These are phyloP conservation scores for Aspergillus ibericus DNA, from an alignment of 2,329 filamentous ascomycete species.

Conservation along the genomic window DNA sequence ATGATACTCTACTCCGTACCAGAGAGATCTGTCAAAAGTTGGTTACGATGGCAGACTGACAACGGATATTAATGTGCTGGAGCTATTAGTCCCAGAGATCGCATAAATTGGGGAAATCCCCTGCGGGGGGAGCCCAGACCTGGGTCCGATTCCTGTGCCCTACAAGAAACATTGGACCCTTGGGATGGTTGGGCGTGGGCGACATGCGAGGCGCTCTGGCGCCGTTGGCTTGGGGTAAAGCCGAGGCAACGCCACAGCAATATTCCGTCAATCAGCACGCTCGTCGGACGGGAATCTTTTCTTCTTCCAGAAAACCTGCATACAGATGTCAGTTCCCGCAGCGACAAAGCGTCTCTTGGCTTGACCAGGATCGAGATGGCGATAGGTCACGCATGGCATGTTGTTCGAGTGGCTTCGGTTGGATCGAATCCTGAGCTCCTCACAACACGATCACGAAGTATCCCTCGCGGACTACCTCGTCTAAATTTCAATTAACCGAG, in stretches of 20 bases:
- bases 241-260: constrained; percentile 16
- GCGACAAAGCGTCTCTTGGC: constrained; percentile 10
- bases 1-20: neutral
- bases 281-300: constrained; percentile 1
- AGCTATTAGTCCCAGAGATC: constrained; percentile 9
- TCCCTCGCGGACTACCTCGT: neutral
- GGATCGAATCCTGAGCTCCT: neutral
- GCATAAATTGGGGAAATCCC: constrained; percentile 32
- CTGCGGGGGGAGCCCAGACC: constrained; percentile 28
- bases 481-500: constrained; percentile 2
- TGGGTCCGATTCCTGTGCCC: neutral
- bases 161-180: constrained; percentile 2
- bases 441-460: neutral
- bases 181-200: neutral
- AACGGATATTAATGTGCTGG: constrained; percentile 20
- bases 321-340: constrained; percentile 12
- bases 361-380: neutral
- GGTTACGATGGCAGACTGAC: constrained; percentile 11
- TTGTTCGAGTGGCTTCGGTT: constrained; percentile 3
- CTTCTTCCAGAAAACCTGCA: constrained; percentile 3
- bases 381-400: constrained; percentile 11
- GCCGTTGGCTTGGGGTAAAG: constrained; percentile 18
- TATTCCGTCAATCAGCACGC: constrained; percentile 27
- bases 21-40: constrained; percentile 7
- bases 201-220: constrained; percentile 2